These are phyloP conservation scores for Cryptococcus sp. DNA, from an alignment of 1,284 basidiomycete genomes.

Conservation along the genomic window DNA sequence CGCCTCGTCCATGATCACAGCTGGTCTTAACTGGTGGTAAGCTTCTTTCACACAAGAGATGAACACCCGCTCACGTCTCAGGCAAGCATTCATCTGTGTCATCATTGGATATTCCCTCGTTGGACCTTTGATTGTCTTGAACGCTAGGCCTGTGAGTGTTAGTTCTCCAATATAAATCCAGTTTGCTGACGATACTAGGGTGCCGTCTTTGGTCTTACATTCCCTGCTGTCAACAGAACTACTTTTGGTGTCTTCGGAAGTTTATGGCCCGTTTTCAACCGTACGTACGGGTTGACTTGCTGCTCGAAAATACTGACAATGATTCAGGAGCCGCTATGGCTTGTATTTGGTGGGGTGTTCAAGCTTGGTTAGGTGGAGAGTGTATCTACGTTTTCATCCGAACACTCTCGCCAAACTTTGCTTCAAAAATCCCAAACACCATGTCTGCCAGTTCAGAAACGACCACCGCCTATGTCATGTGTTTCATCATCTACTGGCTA, in stretches of 20 bases:
- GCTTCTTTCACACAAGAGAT: not conserved
- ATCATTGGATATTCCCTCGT: slow-evolving; percentile 70
- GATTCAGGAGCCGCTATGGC: slow-evolving; percentile 28
- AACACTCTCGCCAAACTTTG: slow-evolving; percentile 67
- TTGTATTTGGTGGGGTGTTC: slow-evolving; percentile 73
- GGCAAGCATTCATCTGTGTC: slow-evolving; percentile 59
- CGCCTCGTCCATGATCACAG: slow-evolving; percentile 60
- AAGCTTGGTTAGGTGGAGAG: slow-evolving; percentile 70
- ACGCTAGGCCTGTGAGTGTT: slow-evolving; percentile 64
- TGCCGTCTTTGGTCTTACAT: slow-evolving; percentile 71
- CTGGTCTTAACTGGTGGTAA: slow-evolving; percentile 70
- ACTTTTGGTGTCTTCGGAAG: slow-evolving; percentile 67
- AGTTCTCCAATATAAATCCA: slow-evolving; percentile 16
- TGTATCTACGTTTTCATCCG: slow-evolving; percentile 63
- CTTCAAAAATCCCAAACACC: slow-evolving; percentile 60
- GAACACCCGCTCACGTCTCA: slow-evolving; percentile 48
- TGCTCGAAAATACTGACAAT: slow-evolving; percentile 9
- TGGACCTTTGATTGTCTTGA: slow-evolving; percentile 69
- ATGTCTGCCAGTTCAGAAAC: slow-evolving; percentile 59
- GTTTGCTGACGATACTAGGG: slow-evolving; percentile 8
- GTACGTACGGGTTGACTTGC: slow-evolving; percentile 43
- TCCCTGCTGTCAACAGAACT: slow-evolving; percentile 68
- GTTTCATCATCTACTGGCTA: slow-evolving; percentile 83
- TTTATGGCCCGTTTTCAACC: slow-evolving; percentile 76
- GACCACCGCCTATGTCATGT: slow-evolving; percentile 50